Evolutionary conservation across 1,139 yeast species (phyloP), one percentile per base, ranked within the genome.

Genomic region (Pichia sp.): DNA sequence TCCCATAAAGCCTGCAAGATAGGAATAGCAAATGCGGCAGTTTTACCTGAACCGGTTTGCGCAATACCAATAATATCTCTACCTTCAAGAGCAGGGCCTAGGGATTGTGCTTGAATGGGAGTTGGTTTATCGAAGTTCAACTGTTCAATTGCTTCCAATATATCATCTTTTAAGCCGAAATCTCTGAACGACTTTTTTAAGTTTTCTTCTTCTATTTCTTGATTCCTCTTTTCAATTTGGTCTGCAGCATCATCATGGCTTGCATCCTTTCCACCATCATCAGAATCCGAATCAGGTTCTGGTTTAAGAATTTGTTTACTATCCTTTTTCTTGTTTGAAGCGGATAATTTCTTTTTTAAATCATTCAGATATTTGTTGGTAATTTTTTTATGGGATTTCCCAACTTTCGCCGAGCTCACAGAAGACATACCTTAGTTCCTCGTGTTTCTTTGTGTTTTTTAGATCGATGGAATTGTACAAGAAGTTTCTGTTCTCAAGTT

Each of bases 21-120:
- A 1, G 99, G 99, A 55, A 87, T 83, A 19, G 93, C 92, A 73
- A 86, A 87, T 0, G 95, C 95, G 0, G 93, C 95, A 0, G 95
- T 87, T 68, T 87, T 87, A 64, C 95, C 95, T 1, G 92, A 85
- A 51, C 95, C 95, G 0, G 95, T 87, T 66, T 85, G 90, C 0
- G 95, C 95, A 60, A 87, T 75, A 13, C 93, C 95, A 63, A 87
- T 86, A 56, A 87, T 82, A 72, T 87, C 95, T 62, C 84, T 82
- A 1, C 97, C 97, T 62, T 85, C 83, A 29, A 93, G 74, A 4
- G 97, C 97, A 62, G 87, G 88, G 0, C 99, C 99, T 57, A 95
- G 87, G 8, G 97, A 81, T 69, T 88, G 92, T 5, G 87, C 80
- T 71, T 93, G 99, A 66, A 93, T 93, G 11, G 98, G 97, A 0